Percentiles rank a stretch among this genome's conserved stretches.
Conservation (phyloP, 441 rosid genomes). For the Dalechampia spathulata region DNA sequence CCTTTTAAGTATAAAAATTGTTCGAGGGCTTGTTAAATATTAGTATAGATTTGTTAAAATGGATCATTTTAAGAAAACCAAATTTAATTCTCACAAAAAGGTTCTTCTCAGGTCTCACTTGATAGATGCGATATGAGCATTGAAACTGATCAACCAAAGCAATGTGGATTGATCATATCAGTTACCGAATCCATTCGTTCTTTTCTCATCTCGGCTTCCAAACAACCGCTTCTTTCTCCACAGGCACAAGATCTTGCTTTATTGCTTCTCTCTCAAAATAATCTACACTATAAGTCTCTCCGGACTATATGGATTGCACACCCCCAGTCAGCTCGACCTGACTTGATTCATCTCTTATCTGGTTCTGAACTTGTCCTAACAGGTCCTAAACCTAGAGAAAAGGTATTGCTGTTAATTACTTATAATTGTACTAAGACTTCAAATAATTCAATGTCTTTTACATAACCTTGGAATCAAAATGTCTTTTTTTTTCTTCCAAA, state of each 20-base stretch:
- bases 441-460: neutral
- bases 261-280: conserved; percentile 32
- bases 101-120: too few species aligned
- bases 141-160: conserved; percentile 19
- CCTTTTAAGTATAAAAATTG: too few species aligned
- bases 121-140: conserved; percentile 23
- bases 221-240: conserved; percentile 33
- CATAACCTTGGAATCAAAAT: neutral
- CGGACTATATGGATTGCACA: conserved; percentile 56
- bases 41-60: too few species aligned
- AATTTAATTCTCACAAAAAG: too few species aligned
- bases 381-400: conserved; percentile 73
- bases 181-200: conserved; percentile 41
- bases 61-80: too few species aligned
- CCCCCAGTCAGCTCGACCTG: conserved; percentile 40
- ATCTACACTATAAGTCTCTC: conserved; percentile 46
- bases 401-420: conserved; percentile 35
- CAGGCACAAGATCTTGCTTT: conserved; percentile 50
- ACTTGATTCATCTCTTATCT: conserved; percentile 37
- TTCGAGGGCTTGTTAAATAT: too few species aligned
- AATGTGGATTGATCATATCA: conserved; percentile 41
- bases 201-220: conserved; percentile 51
- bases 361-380: conserved; percentile 51
- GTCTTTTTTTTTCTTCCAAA: too few species aligned
- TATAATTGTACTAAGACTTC: neutral